Base-by-base conservation (phyloP, 192 early-diverging fungal species). In the Gamsiella multidivaricata region DNA sequence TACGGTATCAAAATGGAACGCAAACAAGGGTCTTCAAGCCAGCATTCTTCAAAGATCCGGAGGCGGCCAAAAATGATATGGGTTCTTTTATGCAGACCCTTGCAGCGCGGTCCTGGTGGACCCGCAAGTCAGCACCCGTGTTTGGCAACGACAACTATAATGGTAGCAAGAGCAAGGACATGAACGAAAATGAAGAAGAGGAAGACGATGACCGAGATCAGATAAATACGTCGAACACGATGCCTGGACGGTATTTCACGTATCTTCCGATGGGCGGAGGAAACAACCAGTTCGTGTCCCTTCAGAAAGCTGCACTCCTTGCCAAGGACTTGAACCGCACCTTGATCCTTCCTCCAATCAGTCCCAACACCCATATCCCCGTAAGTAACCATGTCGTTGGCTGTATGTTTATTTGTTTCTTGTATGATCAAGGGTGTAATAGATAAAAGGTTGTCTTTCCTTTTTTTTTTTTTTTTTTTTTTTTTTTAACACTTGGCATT, bases 251-350 rank as follows among this genome's bases (percentile, higher is more conserved):
- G 5, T 71, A 55, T 32, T 63, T 71, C 28, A 12, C 43, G 2
- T 71, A 71, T 18, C 25, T 71, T 12, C 69, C 69, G 17, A 71
- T 71, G 69, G 69, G 69, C 17, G 69, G 69, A 29, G 69, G 69
- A n/a, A 71, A 71, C 54, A 71, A 71, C 22, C 69, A 71, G 17
- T 71, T 71, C 53, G 51, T 36, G 5, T 71, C 69, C 1, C 54
- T 71, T 11, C 39, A 71, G 18, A 71, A 71, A 29, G 69, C 69
- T 5, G 69, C 69, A 14, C 15, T 71, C n/a, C 41, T 71, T 26
- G 69, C 69, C 61, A 71, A 71, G 61, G 69, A 71, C 32, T 28
- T 71, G 33, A 71, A 71, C 14, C 51, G 69, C 26, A 71, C 69
- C 4, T 28, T 71, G 45, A 7, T 71, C 41, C 31, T 71, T 23